A percentile compares a stretch with the other conserved stretches of the same genome.
Evolutionary conservation across 352 stramenopile genomes (phyloP).

Genomic region (Phytophthora meadii): DNA sequence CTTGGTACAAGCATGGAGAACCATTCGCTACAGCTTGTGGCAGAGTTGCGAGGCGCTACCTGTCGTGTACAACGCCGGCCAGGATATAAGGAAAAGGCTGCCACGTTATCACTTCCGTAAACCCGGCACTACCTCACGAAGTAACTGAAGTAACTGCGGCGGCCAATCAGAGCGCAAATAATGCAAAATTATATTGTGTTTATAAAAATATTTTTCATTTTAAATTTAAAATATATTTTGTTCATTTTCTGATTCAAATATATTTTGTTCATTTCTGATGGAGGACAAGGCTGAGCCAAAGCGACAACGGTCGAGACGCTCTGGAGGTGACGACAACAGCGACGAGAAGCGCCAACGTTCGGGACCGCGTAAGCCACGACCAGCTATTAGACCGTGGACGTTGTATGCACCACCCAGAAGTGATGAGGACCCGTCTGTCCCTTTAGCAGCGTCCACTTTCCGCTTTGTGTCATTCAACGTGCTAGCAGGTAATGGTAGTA

Average conservation of each 20-base stretch:
- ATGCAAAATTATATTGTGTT: no score
- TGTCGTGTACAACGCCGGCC: no score
- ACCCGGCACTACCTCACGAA: no score
- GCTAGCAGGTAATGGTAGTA: constrained; percentile 48
- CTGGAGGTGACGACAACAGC: background rate
- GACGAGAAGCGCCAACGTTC: constrained; percentile 19
- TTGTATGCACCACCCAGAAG: constrained; percentile 49
- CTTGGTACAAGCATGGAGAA: no score
- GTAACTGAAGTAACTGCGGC: no score
- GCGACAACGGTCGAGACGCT: constrained; percentile 8
- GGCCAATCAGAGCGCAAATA: no score
- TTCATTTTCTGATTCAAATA: background rate
- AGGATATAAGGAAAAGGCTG: no score
- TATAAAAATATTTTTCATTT: no score
- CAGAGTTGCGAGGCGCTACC: no score
- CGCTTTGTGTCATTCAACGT: constrained; percentile 80
- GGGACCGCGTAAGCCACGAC: constrained; percentile 8
- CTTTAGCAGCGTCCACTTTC: constrained; percentile 46
- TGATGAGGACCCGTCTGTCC: constrained; percentile 23
- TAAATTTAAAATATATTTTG: no score
- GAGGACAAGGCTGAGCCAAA: background rate
- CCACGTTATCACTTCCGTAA: no score
- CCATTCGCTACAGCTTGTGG: no score
- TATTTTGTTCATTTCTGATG: constrained; percentile 16
- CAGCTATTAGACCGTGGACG: constrained; percentile 50